Evolutionary conservation across 345 rosid species (phyloP).

Genomic region (Syzygium oleosum): DNA sequence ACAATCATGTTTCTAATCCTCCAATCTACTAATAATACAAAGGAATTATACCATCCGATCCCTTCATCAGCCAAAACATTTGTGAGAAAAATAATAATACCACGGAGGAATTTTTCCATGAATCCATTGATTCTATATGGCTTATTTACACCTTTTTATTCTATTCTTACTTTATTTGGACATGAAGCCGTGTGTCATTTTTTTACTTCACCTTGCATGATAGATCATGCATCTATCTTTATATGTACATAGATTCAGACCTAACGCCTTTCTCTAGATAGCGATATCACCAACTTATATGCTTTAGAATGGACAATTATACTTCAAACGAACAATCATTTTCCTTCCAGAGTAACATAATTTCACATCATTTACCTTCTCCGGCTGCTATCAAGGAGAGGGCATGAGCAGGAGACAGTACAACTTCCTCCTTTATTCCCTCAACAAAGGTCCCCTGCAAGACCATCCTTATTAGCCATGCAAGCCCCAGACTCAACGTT

Average conservation of each 20-base stretch:
- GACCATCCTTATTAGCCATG: neutral
- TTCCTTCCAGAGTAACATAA: neutral
- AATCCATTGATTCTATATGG: neutral
- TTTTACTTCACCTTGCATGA: neutral
- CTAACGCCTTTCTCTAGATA: neutral
- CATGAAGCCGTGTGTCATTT: neutral
- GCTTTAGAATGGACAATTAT: neutral
- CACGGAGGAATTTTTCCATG: neutral
- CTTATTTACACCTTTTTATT: neutral
- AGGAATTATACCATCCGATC: neutral
- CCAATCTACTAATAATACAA: neutral
- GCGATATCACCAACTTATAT: neutral
- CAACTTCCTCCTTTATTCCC: conserved; percentile 98
- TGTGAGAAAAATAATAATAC: neutral
- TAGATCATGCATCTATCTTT: neutral
- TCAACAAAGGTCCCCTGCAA: conserved; percentile 94
- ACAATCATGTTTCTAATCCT: neutral
- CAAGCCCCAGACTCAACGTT: neutral
- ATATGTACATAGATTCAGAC: neutral
- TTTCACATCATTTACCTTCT: conserved; percentile 52
- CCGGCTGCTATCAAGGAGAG: conserved; percentile 99
- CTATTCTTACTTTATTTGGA: neutral
- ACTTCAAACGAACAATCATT: neutral
- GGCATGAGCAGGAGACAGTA: conserved; percentile 96
- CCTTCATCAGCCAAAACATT: neutral